Evolutionary conservation across 2,329 filamentous ascomycete genomes (phyloP), one percentile per base, ranked within the genome.

Genomic region (Penicillium concentricum): DNA sequence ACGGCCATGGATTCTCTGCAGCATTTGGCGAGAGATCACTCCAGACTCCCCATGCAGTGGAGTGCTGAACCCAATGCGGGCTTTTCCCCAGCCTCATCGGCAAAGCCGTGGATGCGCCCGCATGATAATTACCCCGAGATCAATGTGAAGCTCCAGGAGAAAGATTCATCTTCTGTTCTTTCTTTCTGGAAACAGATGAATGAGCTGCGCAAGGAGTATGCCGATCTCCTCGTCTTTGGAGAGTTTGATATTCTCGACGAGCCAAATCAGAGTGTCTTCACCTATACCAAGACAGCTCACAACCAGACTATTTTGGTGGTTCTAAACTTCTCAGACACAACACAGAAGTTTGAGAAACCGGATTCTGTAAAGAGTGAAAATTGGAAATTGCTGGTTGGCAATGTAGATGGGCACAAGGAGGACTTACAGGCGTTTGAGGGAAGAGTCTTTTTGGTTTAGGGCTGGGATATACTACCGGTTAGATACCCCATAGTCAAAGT

Each of bases 1-100:
- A 58, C 35, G 10, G 82, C 80, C 0, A 78, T 81, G 63, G 70
- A 76, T 9, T 77, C 82, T 38, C 74, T 89, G 50, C 81, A 85
- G 60, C 77, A 81, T 57, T 80, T 88, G 30, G 86, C 62, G 4
- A 56, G 63, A 81, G 6, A 90, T 68, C 84, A 90, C 66, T 81
- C 85, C 9, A 79, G 87, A n/a, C 81, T 84, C 4, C 87, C 87
- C 0, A 84, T 91, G 76, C 85, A 87, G 61, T 90, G 87, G 87
- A 79, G 79, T 54, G 77, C 70, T 0, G 74, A 74, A 0, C 69
- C 76, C 1, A 79, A 86, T 60, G 85, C 83, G 0, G 87, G 87
- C 2, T 90, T 90, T 89, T 90, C 74, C 86, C 84, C 7, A 71
- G 75, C 53, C 61, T 74, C 0, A 75, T 55, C 73, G 0, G 78